A percentile compares a stretch with the other conserved stretches of the same genome.
Conservation (phyloP, 1,139 yeast species). For the Lodderomyces jiufengensis region DNA sequence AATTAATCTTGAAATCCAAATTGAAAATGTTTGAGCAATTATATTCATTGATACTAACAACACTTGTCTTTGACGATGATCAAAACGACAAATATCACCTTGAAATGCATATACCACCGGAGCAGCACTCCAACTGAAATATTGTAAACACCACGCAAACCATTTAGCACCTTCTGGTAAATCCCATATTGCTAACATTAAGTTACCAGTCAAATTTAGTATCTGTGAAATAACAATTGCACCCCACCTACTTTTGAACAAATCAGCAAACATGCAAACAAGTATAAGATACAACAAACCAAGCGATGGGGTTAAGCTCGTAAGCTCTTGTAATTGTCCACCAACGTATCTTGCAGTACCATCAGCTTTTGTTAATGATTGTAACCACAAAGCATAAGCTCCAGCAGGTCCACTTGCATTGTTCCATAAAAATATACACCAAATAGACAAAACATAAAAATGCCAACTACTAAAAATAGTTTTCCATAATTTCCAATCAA, state of each 20-base stretch:
- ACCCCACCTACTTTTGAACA: conserved; percentile 52
- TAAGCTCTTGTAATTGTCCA: conserved; percentile 37
- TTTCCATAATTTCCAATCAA: conserved; percentile 42
- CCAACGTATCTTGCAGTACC: conserved; percentile 26
- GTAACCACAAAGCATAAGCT: conserved; percentile 50
- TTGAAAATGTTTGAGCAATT: conserved; percentile 42
- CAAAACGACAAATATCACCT: conserved; percentile 43
- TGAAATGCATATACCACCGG: conserved; percentile 47
- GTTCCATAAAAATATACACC: conserved; percentile 65
- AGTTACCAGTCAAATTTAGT: conserved; percentile 37
- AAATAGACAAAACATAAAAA: conserved; percentile 45
- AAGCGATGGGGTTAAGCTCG: conserved; percentile 44
- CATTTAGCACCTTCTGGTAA: conserved; percentile 44
- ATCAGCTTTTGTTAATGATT: conserved; percentile 26
- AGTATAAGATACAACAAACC: conserved; percentile 40
- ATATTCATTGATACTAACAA: conserved; percentile 43
- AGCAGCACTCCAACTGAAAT: conserved; percentile 50
- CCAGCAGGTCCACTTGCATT: conserved; percentile 45
- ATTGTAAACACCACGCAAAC: conserved; percentile 46
- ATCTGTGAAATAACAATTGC: conserved; percentile 55
- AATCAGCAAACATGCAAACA: conserved; percentile 44
- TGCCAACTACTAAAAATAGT: conserved; percentile 53
- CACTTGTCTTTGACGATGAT: conserved; percentile 42
- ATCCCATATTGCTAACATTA: conserved; percentile 45
- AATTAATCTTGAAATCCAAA: conserved; percentile 44